These are phyloP conservation scores for Lactarius quietus DNA, from an alignment of 768 basidiomycete species.

Conservation along the genomic window DNA sequence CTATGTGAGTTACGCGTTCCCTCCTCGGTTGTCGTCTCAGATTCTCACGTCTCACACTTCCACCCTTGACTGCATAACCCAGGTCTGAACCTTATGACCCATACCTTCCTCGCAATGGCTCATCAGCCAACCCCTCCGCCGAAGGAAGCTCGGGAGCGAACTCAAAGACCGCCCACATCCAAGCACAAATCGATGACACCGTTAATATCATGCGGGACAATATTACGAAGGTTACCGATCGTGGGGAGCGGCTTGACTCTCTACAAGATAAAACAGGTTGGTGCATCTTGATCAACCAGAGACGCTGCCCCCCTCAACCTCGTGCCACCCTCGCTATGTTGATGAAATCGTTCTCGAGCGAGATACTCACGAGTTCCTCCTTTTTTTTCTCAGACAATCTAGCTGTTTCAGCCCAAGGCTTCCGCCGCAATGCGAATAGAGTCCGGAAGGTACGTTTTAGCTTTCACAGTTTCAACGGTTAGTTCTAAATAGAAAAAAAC, in stretches of 20 bases:
- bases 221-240: slow-evolving; percentile 91
- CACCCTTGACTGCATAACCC: slow-evolving; percentile 27
- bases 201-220: slow-evolving; percentile 98
- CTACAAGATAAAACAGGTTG: slow-evolving; percentile 97
- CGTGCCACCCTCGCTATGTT: not conserved
- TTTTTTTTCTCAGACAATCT: slow-evolving; percentile 66
- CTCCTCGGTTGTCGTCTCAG: slow-evolving; percentile 6
- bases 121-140: slow-evolving; percentile 49
- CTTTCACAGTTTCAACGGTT: not conserved
- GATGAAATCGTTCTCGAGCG: not conserved
- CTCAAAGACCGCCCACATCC: slow-evolving; percentile 90
- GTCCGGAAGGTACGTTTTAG: slow-evolving; percentile 81
- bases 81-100: slow-evolving; percentile 99
- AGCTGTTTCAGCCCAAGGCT: slow-evolving; percentile 98
- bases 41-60: slow-evolving; percentile 17
- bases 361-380: not conserved
- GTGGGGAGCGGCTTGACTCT: slow-evolving; percentile 90
- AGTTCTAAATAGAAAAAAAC: slow-evolving; percentile 12
- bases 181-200: slow-evolving; percentile 96
- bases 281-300: slow-evolving; percentile 31
- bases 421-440: slow-evolving; percentile 94
- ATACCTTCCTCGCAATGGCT: slow-evolving; percentile 85
- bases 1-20: slow-evolving; percentile 19
- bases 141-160: slow-evolving; percentile 46
- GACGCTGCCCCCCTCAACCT: not conserved